Base-by-base conservation (phyloP, 257 asterid genomes). In the Solanum pimpinellifolium region DNA sequence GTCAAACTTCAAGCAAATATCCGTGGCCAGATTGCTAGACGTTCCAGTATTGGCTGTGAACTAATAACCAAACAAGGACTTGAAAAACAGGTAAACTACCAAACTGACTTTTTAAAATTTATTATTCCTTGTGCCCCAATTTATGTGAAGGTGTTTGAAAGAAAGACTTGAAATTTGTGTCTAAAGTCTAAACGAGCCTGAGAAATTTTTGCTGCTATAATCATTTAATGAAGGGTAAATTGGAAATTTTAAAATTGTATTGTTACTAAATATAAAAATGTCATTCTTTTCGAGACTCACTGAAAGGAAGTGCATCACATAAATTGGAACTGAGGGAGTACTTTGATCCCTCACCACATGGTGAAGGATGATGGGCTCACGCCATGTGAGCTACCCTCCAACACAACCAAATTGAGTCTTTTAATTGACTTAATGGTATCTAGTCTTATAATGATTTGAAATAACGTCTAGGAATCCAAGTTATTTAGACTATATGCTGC, bases 1-100 rank as follows among this genome's bases (percentile, higher is more conserved):
- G 92, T 91, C 52, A 91, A 87, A 89, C 87, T 91, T 77, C 93
- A 91, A 86, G 92, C 93, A 73, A 87, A 83, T 85, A 88, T 86
- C 84, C 91, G 93, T 76, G 93, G 92, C 31, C 88, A 86, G 69
- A 88, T 60, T 86, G 82, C 85, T 76, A 89, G 93, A 86, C 5
- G 75, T 85, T 89, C 89, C 49, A 88, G 74, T 81, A 42, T 88
- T 88, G 90, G 90, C 37, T 84, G 76, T 81, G 82, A 91, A 83
- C 78, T 91, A 65, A 42, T 23, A 15, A 49, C 66, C 29, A 87
- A 83, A 60, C 49, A 29, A 85, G 69, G 46, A 86, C 65, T 89
- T 86, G 86, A 70, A 78, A 69, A 82, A 62, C 83, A 83, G 93
- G 93, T 91, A 84, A 66, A 29, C 20, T 20, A 21, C 21, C 42